Percentiles rank a stretch among this genome's conserved stretches.
These are phyloP conservation scores for Syzygium malaccense DNA, from an alignment of 441 rosid species.

Conservation along the genomic window DNA sequence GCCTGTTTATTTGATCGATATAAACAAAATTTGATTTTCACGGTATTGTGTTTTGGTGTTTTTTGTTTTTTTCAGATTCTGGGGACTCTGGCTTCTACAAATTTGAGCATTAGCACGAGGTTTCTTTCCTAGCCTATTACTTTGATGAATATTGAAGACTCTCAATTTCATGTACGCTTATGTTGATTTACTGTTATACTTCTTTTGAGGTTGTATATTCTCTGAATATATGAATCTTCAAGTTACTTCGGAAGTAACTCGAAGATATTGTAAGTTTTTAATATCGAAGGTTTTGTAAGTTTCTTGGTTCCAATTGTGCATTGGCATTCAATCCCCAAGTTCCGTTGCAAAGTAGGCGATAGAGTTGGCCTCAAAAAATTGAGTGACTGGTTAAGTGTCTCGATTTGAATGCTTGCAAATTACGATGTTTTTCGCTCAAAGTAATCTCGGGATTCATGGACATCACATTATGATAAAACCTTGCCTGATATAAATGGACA, in stretches of 20 bases:
- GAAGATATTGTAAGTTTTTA: neutral
- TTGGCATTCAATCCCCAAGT: neutral
- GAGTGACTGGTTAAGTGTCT: neutral
- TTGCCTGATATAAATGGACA: neutral
- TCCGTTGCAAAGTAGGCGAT: neutral
- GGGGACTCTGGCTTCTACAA: neutral
- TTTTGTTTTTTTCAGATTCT: neutral
- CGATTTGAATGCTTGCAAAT: neutral
- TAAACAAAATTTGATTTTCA: neutral
- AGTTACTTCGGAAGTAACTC: neutral
- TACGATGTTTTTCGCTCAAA: neutral
- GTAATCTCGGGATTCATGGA: neutral
- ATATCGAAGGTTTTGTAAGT: neutral
- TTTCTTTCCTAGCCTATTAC: neutral
- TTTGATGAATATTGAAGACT: neutral
- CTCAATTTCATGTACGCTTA: neutral
- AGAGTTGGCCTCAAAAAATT: neutral
- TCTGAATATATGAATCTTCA: neutral
- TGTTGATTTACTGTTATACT: neutral
- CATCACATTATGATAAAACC: neutral
- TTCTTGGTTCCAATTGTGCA: neutral
- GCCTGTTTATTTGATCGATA: neutral
- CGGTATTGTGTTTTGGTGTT: neutral
- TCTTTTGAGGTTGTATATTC: neutral
- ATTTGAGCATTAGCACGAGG: neutral